These are phyloP conservation scores for Nicotiana rustica DNA, from an alignment of 305 asterid species.

Conservation along the genomic window DNA sequence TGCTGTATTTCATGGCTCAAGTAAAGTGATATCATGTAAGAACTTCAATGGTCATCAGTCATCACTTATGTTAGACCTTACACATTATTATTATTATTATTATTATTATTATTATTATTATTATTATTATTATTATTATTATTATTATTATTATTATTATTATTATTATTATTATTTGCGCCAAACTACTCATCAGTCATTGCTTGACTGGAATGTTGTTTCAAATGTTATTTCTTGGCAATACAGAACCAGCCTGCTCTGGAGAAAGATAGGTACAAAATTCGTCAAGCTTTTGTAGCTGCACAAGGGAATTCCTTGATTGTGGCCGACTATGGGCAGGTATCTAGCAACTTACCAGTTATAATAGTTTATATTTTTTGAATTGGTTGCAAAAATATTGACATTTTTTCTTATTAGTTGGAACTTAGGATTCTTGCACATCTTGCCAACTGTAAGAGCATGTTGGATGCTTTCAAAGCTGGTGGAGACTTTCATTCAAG, in stretches of 20 bases:
- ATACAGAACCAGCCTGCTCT: constrained; percentile 95
- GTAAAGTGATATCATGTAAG: constrained; percentile 32
- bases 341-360: constrained; percentile 38
- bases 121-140: too few relatives aligned
- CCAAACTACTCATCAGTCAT: not conserved
- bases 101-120: too few relatives aligned
- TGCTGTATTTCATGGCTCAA: constrained; percentile 37
- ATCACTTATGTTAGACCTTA: not conserved
- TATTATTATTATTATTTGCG: too few relatives aligned
- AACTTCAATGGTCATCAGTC: not conserved
- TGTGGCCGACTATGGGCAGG: constrained; percentile 99
- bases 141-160: too few relatives aligned
- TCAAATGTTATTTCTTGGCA: constrained; percentile 37
- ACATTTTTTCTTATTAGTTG: too few relatives aligned
- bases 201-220: not conserved
- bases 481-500: too few relatives aligned
- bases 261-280: constrained; percentile 99
- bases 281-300: constrained; percentile 94
- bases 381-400: too few relatives aligned
- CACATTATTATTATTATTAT: too few relatives aligned
- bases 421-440: too few relatives aligned
- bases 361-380: too few relatives aligned
- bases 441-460: too few relatives aligned
- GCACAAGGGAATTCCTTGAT: constrained; percentile 92
- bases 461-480: too few relatives aligned